Evolutionary conservation across 163 green algal genomes (phyloP).

Genomic region (Prototheca cutis): DNA sequence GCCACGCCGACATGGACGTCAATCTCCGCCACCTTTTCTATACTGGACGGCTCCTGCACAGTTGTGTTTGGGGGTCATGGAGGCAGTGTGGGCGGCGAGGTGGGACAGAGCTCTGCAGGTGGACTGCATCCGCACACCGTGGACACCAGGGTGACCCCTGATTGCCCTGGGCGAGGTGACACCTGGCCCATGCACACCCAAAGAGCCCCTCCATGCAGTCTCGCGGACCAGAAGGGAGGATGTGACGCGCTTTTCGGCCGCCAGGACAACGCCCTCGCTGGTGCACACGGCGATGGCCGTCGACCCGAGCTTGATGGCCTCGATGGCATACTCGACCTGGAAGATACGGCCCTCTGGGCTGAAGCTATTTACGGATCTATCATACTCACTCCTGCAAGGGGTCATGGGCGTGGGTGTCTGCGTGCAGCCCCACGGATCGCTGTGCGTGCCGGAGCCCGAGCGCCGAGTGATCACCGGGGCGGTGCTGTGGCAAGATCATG

Average conservation of each 20-base stretch:
- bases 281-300: slow-evolving; percentile 90
- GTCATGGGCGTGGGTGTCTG: background rate
- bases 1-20: slow-evolving; percentile 91
- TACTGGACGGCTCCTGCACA: slow-evolving; percentile 71
- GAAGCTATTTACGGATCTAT: slow-evolving; percentile 97
- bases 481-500: no score
- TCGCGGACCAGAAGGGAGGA: slow-evolving; percentile 78
- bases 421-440: background rate
- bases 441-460: no score
- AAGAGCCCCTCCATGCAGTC: background rate
- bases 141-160: no score
- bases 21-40: slow-evolving; percentile 95
- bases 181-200: no score
- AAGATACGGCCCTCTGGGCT: slow-evolving; percentile 90
- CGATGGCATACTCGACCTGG: slow-evolving; percentile 99
- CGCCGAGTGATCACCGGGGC: no score
- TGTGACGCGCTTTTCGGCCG: slow-evolving; percentile 96
- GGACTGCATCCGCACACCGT: no score
- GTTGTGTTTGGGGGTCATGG: background rate
- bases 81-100: background rate
- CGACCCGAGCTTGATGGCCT: slow-evolving; percentile 98
- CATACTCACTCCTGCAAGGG: slow-evolving; percentile 73
- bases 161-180: no score
- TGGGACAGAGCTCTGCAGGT: background rate
- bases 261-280: slow-evolving; percentile 84